Base-by-base conservation (phyloP, 768 basidiomycete species). In the Mycena olivaceomarginata region DNA sequence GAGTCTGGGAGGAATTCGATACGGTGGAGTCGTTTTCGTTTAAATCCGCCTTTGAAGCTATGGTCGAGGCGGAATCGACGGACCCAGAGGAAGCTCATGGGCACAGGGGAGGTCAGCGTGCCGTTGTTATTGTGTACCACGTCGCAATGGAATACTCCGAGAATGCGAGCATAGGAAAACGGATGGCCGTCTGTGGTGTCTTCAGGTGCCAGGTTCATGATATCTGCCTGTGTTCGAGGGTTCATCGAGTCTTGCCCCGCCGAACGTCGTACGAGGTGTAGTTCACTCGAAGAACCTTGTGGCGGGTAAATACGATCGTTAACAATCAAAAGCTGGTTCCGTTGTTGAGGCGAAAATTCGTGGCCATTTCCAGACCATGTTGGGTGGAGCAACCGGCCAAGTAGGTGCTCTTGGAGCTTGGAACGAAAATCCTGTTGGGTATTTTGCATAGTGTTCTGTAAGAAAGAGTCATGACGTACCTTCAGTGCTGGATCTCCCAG, bases 261-360 rank as follows among this genome's bases (percentile, higher is more conserved):
- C 43, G 66, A 9, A 85, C 74, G 40, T 85, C 81, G 20, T 85
- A 86, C 0, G 79, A 83, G 0, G 84, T 85, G 37, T 84, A 86
- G 48, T 85, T 85, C 43, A 86, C 15, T 0, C 65, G 74, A 0
- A 84, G 39, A 0, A 80, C 79, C 13, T 83, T 85, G 74, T 86
- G 85, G 0, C 31, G n/a, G 20, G 16, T 83, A 86, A 3, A 86
- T 76, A 1, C 60, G 65, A 25, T 86, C 77, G 6, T 81, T 78
- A 0, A 80, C 57, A 5, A 85, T 69, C 0, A 22, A 9, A 12
- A 81, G 16, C 2, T 65, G n/a, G 8, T 56, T 48, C 5, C 22
- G 77, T 9, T 80, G 70, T 15, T 70, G 31, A 20, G 51, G 22
- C 9, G 79, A 66, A 60, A 73, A 80, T 25, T 65, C 20, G 15